A percentile compares a stretch with the other conserved stretches of the same genome.
phyloP scores from a whole-genome alignment of 2,329 filamentous ascomycete genomes.

The Pseudodiploospora longispora region DNA sequence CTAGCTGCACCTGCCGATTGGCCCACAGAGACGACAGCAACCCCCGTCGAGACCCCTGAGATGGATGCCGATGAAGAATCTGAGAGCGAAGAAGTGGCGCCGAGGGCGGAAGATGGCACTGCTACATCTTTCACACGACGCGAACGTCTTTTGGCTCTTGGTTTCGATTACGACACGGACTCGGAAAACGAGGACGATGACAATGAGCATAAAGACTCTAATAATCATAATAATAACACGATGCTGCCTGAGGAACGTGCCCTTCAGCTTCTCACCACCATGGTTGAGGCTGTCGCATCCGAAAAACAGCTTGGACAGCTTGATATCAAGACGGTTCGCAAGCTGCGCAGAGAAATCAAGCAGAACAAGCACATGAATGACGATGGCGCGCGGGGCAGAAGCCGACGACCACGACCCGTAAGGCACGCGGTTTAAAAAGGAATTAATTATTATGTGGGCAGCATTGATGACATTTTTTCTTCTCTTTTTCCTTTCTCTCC shows the following conservation, averaged over 20 bases:
- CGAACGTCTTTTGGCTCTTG: constrained; percentile 14
- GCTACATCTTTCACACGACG: constrained; percentile 10
- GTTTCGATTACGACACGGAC: constrained; percentile 18
- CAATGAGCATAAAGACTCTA: background rate
- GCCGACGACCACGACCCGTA: background rate
- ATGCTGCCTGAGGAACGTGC: constrained; percentile 4
- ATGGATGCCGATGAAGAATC: constrained; percentile 3
- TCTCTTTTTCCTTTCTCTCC: background rate
- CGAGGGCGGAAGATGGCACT: background rate
- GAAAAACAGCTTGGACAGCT: background rate
- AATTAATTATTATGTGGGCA: background rate
- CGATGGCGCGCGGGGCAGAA: constrained; percentile 1
- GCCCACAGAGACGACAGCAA: background rate
- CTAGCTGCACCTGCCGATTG: constrained; percentile 2
- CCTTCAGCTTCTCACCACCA: background rate
- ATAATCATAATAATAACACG: background rate
- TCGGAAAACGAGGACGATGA: constrained; percentile 6
- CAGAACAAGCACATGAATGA: background rate
- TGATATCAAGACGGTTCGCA: constrained; percentile 5
- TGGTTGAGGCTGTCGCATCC: constrained; percentile 1
- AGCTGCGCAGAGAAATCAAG: constrained; percentile 7
- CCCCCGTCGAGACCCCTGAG: constrained; percentile 4
- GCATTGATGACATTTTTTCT: background rate
- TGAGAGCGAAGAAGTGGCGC: constrained; percentile 1
- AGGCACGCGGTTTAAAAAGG: background rate